A percentile compares a stretch with the other conserved stretches of the same genome.
phyloP scores from a whole-genome alignment of 768 basidiomycete species.

The Dioszegia crocea region DNA sequence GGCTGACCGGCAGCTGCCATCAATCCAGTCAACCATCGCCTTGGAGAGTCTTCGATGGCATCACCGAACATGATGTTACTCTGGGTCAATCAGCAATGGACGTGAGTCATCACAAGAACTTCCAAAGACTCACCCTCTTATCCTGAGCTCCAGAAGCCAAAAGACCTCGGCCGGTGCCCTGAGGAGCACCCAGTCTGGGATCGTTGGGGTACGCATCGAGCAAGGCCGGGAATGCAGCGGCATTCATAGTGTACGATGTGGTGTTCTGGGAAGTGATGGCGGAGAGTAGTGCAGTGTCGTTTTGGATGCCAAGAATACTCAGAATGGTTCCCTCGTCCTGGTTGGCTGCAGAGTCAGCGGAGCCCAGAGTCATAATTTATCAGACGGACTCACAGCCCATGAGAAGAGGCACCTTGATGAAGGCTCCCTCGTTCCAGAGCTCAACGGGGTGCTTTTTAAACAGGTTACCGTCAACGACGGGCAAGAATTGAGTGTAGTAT shows the following conservation, averaged over 20 bases:
- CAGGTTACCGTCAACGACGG: background rate
- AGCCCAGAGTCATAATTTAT: background rate
- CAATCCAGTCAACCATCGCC: background rate
- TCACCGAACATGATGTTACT: slow-evolving; percentile 2
- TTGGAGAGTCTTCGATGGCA: slow-evolving; percentile 1
- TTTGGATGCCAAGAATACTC: background rate
- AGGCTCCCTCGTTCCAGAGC: background rate
- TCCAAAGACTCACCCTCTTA: background rate
- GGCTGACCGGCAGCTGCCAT: background rate
- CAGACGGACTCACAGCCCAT: background rate
- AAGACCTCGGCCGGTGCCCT: background rate
- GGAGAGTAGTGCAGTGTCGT: background rate
- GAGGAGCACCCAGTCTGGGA: background rate
- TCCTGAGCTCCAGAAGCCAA: background rate
- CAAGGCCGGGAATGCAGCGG: background rate
- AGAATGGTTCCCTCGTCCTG: slow-evolving; percentile 2
- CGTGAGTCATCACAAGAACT: background rate
- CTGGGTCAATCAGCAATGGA: background rate
- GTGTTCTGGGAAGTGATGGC: background rate
- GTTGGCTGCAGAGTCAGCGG: background rate
- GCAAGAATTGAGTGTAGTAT: background rate
- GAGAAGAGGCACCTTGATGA: background rate
- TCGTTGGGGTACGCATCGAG: slow-evolving; percentile 1
- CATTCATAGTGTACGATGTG: background rate
- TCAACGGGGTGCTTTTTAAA: background rate